These are phyloP conservation scores for Eutypella sp. DNA, from an alignment of 2,329 filamentous ascomycete species.

Conservation along the genomic window DNA sequence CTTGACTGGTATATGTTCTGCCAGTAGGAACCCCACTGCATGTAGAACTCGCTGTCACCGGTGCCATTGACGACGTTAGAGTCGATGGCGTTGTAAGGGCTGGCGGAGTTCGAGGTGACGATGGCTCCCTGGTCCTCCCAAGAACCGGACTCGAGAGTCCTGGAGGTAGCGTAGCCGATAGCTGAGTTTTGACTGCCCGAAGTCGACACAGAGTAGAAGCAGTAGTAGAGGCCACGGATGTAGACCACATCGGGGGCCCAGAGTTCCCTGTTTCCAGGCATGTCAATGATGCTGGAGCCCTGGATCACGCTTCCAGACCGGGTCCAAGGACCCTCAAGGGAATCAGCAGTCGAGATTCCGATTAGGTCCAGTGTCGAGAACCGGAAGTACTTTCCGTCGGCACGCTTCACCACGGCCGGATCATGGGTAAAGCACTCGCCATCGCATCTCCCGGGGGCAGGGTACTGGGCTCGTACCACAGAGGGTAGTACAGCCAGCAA, in stretches of 20 bases:
- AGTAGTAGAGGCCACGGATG: constrained; percentile 13
- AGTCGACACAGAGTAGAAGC: constrained; percentile 13
- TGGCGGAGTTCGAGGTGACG: constrained; percentile 25
- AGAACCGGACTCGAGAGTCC: constrained; percentile 12
- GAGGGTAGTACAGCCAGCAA: constrained; percentile 11
- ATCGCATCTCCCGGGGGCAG: constrained; percentile 29
- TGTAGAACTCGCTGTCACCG: constrained; percentile 29
- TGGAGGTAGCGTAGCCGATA: constrained; percentile 14
- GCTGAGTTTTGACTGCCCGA: constrained; percentile 8
- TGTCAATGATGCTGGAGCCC: constrained; percentile 41
- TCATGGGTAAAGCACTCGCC: constrained; percentile 34
- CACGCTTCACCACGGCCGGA: constrained; percentile 30
- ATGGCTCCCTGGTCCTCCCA: constrained; percentile 14
- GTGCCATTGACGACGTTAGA: constrained; percentile 37
- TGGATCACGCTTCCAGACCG: constrained; percentile 44
- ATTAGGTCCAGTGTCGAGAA: constrained; percentile 34
- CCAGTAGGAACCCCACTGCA: constrained; percentile 62
- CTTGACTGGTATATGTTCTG: constrained; percentile 48
- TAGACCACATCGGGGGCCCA: constrained; percentile 15
- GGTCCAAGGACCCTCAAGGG: constrained; percentile 34
- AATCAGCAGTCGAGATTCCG: constrained; percentile 26
- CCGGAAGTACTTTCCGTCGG: constrained; percentile 34
- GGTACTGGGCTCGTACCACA: constrained; percentile 16
- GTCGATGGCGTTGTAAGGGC: constrained; percentile 51
- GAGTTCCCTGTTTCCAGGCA: constrained; percentile 10